Evolutionary conservation across 1,284 basidiomycete species (phyloP), one percentile per base, ranked within the genome.

Genomic region (Pseudomicrostroma phylloplanum): DNA sequence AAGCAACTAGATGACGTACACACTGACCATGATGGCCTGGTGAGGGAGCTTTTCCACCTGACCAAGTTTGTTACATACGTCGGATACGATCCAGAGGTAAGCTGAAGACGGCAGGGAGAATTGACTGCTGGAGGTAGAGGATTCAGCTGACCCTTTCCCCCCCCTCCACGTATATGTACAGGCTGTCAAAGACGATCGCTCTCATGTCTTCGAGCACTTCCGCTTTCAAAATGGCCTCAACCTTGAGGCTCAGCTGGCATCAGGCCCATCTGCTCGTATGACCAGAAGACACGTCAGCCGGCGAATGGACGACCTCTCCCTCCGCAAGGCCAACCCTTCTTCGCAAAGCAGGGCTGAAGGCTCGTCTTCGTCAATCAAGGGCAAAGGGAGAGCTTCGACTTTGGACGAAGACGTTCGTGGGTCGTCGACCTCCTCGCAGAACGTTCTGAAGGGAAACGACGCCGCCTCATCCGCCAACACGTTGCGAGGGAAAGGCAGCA

Each of bases 41-140:
- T 77, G 11, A 63, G 72, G 23, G 74, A 73, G 65, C 65, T 73
- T 4, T 74, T 70, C 39, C 74, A 75, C 55, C 62, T 77, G 30
- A 61, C 67, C 64, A 72, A 74, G 40, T 74, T 74, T 25, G 70
- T 77, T 46, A 75, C 73, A 19, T 64, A 65, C 59, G 62, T 73
- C 26, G 68, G 67, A n/a, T 74, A 70, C 60, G 73, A 77, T 48
- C 70, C 70, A 1, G 62, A 64, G n/a, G 55, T 67, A 42, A 60
- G 58, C 36, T 17, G 15, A 41, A 15, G 26, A 17, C 12, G 6
- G 4, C 17, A 4, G 17, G 21, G 6, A 3, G 3, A 48, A 6
- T 6, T 17, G 21, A 48, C 3, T 48, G 43, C 3, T 48, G 43
- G 43, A 48, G 43, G 15, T 21, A 48, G 30, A 9, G 9, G 3